Evolutionary conservation across 2,329 filamentous ascomycete species (phyloP), one percentile per base, ranked within the genome.

Genomic region (Fusarium fracticaudum): DNA sequence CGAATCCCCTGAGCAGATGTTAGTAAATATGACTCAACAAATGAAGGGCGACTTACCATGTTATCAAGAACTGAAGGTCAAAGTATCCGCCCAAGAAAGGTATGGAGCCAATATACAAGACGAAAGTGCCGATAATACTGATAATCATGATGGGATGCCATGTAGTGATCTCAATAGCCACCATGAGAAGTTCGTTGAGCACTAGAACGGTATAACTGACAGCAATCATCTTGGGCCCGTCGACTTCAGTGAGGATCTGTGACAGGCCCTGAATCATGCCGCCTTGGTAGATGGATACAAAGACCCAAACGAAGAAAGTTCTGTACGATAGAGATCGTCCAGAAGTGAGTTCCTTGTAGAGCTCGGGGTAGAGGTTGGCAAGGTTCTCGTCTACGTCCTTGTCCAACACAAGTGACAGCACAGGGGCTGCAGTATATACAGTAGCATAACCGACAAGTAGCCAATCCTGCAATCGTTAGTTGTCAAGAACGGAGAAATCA

Each of bases 291-390:
- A 99, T 91, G 43, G 94, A 97, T 17, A 99, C 94, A 22, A 95
- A 87, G 11, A 98, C 94, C 97, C 97, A 99, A 72, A 96, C 91
- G 85, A 98, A 98, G 85, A 99, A 99, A 17, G 95, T 98, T 62
- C 93, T 91, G 83, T 98, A 98, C 59, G 92, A 95, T 24, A 99
- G 88, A 10, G 93, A 95, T 20, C 93, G 92, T 15, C 96, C 96
- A 1, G 91, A 90, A 1, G 96, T 98, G n/a, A 99, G 87, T 81
- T 99, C 97, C 80, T 97, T 97, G 88, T 99, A 99, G 5, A 99
- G 89, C 79, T 99, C 96, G 0, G 96, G 97, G 81, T 99, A 99
- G 9, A 99, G 88, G 76, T 96, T 98, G 26, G 96, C 95, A 10
- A 99, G 88, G 60, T 93, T 91, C 84, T 98, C 96, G 79, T 98